Percentiles rank a stretch among this genome's conserved stretches.
Evolutionary conservation across 257 asterid genomes (phyloP).

Genomic region (Solanum bukasovii): DNA sequence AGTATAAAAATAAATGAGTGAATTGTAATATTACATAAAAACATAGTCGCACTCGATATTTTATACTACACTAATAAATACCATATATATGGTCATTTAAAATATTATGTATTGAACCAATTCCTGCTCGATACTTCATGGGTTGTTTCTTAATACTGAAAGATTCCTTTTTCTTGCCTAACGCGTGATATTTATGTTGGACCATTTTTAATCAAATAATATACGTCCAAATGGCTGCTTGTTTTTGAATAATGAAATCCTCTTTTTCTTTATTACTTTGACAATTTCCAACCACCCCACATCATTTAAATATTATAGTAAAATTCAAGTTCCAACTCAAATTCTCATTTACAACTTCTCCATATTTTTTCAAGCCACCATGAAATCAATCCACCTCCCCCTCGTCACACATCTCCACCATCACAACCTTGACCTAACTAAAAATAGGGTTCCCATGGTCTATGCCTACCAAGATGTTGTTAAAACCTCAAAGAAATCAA

Average conservation of each 20-base stretch:
- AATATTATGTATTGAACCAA: neutral
- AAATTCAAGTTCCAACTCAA: neutral
- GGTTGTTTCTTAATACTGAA: neutral
- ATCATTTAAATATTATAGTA: neutral
- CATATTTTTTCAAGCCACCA: neutral
- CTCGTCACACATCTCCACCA: neutral
- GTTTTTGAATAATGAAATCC: neutral
- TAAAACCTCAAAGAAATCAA: constrained; percentile 24
- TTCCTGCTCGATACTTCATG: neutral
- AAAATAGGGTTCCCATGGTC: neutral
- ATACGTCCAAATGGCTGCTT: neutral
- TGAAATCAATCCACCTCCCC: constrained; percentile 6
- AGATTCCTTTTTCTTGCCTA: neutral
- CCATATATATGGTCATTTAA: neutral
- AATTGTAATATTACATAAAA: too few species aligned
- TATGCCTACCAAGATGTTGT: constrained; percentile 7
- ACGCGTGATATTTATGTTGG: neutral
- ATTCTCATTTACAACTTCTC: neutral
- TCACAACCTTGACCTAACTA: neutral
- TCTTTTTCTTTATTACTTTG: neutral
- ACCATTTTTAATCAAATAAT: neutral
- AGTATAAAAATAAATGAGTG: neutral
- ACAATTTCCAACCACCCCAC: neutral
- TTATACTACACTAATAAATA: too few species aligned
- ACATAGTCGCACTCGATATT: neutral